Evolutionary conservation across 1,284 basidiomycete species (phyloP).

Genomic region (Heterobasidion occidentale): DNA sequence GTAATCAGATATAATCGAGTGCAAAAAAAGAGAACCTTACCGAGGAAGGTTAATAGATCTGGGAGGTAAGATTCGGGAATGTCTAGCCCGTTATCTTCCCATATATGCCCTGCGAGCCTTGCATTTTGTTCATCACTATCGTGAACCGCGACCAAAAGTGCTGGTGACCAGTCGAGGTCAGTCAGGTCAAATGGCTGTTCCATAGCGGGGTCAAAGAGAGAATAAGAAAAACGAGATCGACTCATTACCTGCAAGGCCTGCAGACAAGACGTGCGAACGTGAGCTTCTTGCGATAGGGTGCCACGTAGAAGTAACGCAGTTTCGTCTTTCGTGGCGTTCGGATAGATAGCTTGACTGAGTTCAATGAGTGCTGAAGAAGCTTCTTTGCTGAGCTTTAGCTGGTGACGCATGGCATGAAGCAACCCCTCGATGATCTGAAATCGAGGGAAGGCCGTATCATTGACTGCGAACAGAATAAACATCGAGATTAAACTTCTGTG

Average conservation of each 20-base stretch:
- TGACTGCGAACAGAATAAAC: slow-evolving; percentile 34
- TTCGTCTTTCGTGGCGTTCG: slow-evolving; percentile 59
- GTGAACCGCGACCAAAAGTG: slow-evolving; percentile 86
- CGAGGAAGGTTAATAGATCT: slow-evolving; percentile 63
- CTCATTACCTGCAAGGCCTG: slow-evolving; percentile 76
- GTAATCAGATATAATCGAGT: not conserved
- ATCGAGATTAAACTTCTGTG: slow-evolving; percentile 1
- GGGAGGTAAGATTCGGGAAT: slow-evolving; percentile 70
- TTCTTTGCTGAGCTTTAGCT: slow-evolving; percentile 82
- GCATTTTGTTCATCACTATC: slow-evolving; percentile 92
- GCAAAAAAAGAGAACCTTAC: slow-evolving; percentile 30
- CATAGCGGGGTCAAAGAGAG: not conserved
- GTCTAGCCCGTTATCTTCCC: slow-evolving; percentile 97
- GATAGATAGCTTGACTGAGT: slow-evolving; percentile 76
- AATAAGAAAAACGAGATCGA: not conserved
- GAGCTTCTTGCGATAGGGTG: slow-evolving; percentile 81
- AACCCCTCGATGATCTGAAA: slow-evolving; percentile 65
- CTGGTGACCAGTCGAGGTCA: slow-evolving; percentile 87
- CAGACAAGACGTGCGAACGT: slow-evolving; percentile 86
- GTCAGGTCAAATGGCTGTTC: slow-evolving; percentile 88
- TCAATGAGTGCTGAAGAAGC: slow-evolving; percentile 81
- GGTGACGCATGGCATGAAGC: slow-evolving; percentile 67
- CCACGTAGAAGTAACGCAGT: slow-evolving; percentile 63
- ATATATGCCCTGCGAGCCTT: slow-evolving; percentile 74
- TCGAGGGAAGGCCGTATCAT: slow-evolving; percentile 66